Base-by-base conservation (phyloP, 192 early-diverging fungal species). In the Coemansia sp. region DNA sequence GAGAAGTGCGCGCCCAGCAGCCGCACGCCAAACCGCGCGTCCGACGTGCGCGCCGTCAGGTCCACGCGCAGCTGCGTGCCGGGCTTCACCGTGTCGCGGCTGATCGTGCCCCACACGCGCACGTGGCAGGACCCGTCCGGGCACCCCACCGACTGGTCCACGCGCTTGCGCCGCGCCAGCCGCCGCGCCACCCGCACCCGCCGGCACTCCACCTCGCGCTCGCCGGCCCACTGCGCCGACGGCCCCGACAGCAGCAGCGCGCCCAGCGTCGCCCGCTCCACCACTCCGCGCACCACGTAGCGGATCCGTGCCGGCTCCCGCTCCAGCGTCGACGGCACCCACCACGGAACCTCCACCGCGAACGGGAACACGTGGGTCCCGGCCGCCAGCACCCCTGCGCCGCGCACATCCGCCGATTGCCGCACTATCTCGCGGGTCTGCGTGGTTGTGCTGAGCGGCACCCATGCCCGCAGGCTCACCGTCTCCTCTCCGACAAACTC, bases 131-230 rank as follows among this genome's bases (percentile, higher is more conserved):
- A 63, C 26, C 73, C 73, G 53, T 77, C 67, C 6, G 73, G 73
- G 31, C 73, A 77, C 5, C 73, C 73, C 12, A 77, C 73, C 33
- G 73, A 77, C 59, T 77, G 73, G 48, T 77, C 73, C 2, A 77
- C 44, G 1, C 48, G 50, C 59, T 66, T 65, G 4, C 55, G 39
- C 14, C 67, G 46, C 11, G 73, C 73, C 52, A 77, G 52, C 2
- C 73, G 53, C 38, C 43, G 42, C 2, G 63, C 39, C 14, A 31
- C 55, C 0, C 73, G 57, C 26, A 68, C n/a, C 1, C 62, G 58
- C 7, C 39, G 53, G 36, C 67, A 70, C 36, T 18, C 19, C 13
- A 77, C 33, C 51, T 70, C 68, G 15, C 26, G 46, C 63, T 70
- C 73, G 12, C 5, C 54, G 10, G 42, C 13, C 65, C 43, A 58